A percentile compares a stretch with the other conserved stretches of the same genome.
These are phyloP conservation scores for Thuidium tamariscinum DNA, from an alignment of 225 moss, liverwort and hornwort species.

Conservation along the genomic window DNA sequence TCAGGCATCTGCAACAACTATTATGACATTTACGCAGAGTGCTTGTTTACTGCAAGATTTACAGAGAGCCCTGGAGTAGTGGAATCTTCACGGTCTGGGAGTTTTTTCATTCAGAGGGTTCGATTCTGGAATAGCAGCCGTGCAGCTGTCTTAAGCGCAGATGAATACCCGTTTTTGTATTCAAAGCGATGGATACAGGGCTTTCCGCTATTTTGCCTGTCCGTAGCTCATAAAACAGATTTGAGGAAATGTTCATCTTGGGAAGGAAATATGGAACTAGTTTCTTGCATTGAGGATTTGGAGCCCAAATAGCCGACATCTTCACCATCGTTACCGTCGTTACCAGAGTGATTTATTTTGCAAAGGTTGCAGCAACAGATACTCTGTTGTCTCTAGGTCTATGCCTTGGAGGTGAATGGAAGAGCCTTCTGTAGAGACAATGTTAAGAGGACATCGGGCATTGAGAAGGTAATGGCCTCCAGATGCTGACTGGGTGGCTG, in stretches of 20 bases:
- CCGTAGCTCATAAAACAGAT: constrained; percentile 69
- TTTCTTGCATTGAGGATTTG: constrained; percentile 55
- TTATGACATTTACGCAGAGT: constrained; percentile 76
- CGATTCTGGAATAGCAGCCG: constrained; percentile 20
- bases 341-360: constrained; percentile 67
- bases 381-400: constrained; percentile 70
- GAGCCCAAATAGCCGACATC: constrained; percentile 34
- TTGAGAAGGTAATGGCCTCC: constrained; percentile 99
- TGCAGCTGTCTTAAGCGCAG: constrained; percentile 65
- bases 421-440: constrained; percentile 73
- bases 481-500: constrained; percentile 99
- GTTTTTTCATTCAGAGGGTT: constrained; percentile 3
- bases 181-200: constrained; percentile 75
- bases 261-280: constrained; percentile 54
- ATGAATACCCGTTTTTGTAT: constrained; percentile 55
- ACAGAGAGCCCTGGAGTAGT: constrained; percentile 70
- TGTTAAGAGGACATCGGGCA: constrained; percentile 78
- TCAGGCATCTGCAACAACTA: constrained; percentile 91
- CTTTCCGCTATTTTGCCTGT: constrained; percentile 56
- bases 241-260: constrained; percentile 58
- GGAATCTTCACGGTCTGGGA: constrained; percentile 29
- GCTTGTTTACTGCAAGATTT: constrained; percentile 51
- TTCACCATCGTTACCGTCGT: constrained; percentile 53
- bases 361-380: constrained; percentile 83
- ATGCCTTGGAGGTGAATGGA: constrained; percentile 86